Evolutionary conservation across 2,329 filamentous ascomycete species (phyloP).

Genomic region (Exophiala calicioides): DNA sequence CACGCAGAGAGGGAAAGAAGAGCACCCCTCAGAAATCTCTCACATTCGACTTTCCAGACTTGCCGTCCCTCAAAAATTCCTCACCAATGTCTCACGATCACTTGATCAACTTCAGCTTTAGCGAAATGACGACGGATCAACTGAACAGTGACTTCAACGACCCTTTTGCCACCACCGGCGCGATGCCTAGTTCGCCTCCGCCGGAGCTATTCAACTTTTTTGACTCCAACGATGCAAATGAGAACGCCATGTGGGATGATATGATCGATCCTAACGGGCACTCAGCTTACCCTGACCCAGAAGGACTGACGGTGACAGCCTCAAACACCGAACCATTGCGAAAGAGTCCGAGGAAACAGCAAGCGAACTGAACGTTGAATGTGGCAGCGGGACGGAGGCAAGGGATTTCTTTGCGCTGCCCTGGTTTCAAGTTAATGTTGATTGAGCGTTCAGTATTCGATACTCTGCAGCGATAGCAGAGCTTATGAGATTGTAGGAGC

Average conservation of each 20-base stretch:
- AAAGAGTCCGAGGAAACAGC: constrained; percentile 21
- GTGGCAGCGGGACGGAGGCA: background rate
- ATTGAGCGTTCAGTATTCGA: too few species aligned
- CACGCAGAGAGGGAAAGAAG: constrained; percentile 44
- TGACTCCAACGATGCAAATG: constrained; percentile 23
- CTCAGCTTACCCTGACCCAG: constrained; percentile 20
- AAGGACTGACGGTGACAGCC: constrained; percentile 1
- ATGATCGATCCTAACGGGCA: constrained; percentile 14
- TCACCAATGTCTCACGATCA: constrained; percentile 27
- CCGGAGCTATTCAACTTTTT: constrained; percentile 33
- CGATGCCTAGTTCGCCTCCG: constrained; percentile 50
- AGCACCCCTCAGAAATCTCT: constrained; percentile 42
- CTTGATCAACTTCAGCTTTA: constrained; percentile 23
- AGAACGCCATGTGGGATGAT: constrained; percentile 22
- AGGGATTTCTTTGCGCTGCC: too few species aligned
- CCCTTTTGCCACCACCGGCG: constrained; percentile 46
- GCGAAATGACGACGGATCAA: constrained; percentile 29
- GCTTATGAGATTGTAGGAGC: too few species aligned
- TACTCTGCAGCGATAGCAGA: too few species aligned
- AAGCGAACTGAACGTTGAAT: constrained; percentile 6
- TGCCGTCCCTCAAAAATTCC: constrained; percentile 35
- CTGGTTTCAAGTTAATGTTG: too few species aligned
- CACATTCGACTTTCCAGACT: constrained; percentile 40
- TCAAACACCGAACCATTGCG: constrained; percentile 7
- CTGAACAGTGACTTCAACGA: constrained; percentile 39